These are phyloP conservation scores for Didymella lethalis DNA, from an alignment of 2,329 filamentous ascomycete species.

Conservation along the genomic window DNA sequence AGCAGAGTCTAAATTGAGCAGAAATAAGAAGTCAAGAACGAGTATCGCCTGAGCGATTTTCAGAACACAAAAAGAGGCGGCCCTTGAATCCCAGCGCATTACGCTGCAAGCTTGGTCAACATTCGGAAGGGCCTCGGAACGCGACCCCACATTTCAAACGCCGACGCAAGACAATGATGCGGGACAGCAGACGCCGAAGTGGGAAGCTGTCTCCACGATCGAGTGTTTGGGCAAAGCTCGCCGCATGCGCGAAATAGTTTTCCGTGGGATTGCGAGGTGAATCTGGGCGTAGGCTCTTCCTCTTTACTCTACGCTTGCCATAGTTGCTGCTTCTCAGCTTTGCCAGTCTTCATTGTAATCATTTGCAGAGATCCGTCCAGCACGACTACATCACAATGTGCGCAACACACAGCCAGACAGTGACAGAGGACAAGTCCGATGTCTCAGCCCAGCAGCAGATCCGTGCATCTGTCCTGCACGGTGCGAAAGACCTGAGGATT, in stretches of 20 bases:
- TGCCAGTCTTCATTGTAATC: not conserved
- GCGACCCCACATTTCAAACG: constrained; percentile 35
- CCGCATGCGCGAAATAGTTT: constrained; percentile 32
- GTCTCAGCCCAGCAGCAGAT: constrained; percentile 48
- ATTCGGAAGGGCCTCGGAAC: constrained; percentile 42
- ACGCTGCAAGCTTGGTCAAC: constrained; percentile 20
- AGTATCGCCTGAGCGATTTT: constrained; percentile 5
- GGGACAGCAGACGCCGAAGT: constrained; percentile 43
- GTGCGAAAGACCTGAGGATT: constrained; percentile 66
- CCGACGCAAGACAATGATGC: constrained; percentile 22
- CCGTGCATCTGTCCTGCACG: constrained; percentile 65
- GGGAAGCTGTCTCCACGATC: constrained; percentile 40
- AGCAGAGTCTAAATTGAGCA: not conserved
- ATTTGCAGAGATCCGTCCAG: constrained; percentile 4
- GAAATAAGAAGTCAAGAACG: not conserved
- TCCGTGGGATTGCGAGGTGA: constrained; percentile 16
- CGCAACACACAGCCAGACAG: constrained; percentile 25
- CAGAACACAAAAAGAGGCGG: constrained; percentile 5
- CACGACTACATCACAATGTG: constrained; percentile 3
- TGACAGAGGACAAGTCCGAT: constrained; percentile 29
- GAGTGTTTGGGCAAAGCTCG: constrained; percentile 33
- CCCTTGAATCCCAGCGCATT: constrained; percentile 14
- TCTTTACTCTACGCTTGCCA: constrained; percentile 1
- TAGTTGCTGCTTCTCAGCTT: constrained; percentile 1
- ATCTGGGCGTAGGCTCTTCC: constrained; percentile 4